phyloP scores from a whole-genome alignment of 352 stramenopile species.

The Phytophthora podocarpi region DNA sequence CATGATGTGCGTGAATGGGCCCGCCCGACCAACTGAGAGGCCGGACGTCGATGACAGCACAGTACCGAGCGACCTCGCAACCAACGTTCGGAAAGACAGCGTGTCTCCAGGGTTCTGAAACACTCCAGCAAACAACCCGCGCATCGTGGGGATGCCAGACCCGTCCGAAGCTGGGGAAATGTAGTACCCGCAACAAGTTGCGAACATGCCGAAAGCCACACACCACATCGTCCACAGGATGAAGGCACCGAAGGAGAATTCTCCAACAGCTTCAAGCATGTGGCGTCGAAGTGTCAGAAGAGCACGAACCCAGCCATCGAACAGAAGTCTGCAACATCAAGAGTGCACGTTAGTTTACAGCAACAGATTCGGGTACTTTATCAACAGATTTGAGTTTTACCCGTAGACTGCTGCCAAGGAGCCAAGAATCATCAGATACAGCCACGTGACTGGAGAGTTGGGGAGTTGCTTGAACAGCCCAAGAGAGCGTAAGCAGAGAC shows the following conservation, averaged over 20 bases:
- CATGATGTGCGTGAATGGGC: conserved; percentile 79
- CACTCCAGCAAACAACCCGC: conserved; percentile 71
- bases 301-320: conserved; percentile 68
- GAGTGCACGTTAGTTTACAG: neutral
- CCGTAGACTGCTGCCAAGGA: conserved; percentile 63
- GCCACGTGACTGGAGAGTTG: conserved; percentile 83
- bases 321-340: conserved; percentile 44
- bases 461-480: conserved; percentile 78
- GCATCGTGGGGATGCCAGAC: conserved; percentile 77
- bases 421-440: conserved; percentile 72
- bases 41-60: conserved; percentile 67
- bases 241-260: conserved; percentile 66
- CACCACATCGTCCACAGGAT: conserved; percentile 77
- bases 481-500: conserved; percentile 64
- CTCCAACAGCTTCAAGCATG: conserved; percentile 52
- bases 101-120: conserved; percentile 76
- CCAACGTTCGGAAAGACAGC: conserved; percentile 64
- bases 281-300: conserved; percentile 56
- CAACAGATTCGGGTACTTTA: too few species aligned
- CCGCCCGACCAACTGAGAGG: conserved; percentile 69
- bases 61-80: conserved; percentile 72
- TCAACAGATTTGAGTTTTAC: too few species aligned
- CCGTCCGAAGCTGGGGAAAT: conserved; percentile 64
- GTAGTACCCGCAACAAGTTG: conserved; percentile 61
- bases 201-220: conserved; percentile 48